Conservation (phyloP, 768 basidiomycete species). For the Auriscalpium microsporum region DNA sequence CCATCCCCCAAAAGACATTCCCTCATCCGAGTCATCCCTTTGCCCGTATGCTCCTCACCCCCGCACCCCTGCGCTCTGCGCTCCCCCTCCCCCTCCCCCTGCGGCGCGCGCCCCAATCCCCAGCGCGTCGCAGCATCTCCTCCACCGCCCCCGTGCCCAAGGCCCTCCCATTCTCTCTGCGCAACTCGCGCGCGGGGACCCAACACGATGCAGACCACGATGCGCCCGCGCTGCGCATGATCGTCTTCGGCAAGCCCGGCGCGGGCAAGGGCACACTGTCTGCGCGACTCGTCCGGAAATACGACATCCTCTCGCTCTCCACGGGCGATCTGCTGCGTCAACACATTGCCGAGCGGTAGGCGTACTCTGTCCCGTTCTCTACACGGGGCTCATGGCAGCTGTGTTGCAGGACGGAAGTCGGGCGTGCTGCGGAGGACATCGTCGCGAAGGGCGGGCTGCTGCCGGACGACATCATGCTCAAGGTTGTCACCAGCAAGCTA, state of each 20-base stretch:
- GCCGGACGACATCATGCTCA: conserved; percentile 73
- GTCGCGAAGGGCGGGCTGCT: conserved; percentile 73
- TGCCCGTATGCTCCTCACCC: background rate
- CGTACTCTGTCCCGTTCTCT: conserved; percentile 1
- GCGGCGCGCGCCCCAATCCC: conserved; percentile 5
- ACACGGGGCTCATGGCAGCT: background rate
- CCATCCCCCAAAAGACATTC: background rate
- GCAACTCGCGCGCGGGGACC: conserved; percentile 8
- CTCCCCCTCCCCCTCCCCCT: conserved; percentile 13
- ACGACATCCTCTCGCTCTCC: conserved; percentile 68
- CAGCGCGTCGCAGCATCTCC: conserved; percentile 20
- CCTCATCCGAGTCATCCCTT: background rate
- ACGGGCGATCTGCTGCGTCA: conserved; percentile 82
- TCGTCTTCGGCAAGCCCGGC: conserved; percentile 78
- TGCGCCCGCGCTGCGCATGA: conserved; percentile 42
- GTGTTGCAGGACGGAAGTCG: conserved; percentile 51
- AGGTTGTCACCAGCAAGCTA: conserved; percentile 66
- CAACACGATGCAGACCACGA: conserved; percentile 11
- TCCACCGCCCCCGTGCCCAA: conserved; percentile 26
- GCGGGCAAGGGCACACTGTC: conserved; percentile 83
- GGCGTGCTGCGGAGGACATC: conserved; percentile 64
- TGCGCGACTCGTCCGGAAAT: conserved; percentile 66
- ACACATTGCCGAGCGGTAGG: conserved; percentile 63
- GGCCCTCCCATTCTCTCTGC: conserved; percentile 40
- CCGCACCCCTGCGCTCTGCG: conserved; percentile 3